Base-by-base conservation (phyloP, 345 rosid genomes). In the Boechera retrofracta region DNA sequence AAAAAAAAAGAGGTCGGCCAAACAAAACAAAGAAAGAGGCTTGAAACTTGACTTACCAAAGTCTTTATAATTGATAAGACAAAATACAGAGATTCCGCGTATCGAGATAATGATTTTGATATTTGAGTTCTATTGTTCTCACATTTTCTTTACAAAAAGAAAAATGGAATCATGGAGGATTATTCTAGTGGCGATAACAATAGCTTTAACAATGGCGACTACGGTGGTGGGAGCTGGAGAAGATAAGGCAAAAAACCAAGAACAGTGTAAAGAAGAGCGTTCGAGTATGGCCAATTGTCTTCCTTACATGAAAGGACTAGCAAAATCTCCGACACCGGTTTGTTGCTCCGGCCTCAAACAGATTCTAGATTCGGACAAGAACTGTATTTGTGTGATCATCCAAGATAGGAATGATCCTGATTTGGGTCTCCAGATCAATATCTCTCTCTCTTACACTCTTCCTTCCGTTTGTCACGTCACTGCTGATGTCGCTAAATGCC, bases 261-360 rank as follows among this genome's bases (percentile, higher is more conserved):
- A 85, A 32, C 91, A 89, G 76, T 91, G 97, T 73, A 75, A 79
- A 13, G 76, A 87, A 64, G 85, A 87, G 80, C 74, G 1, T 75
- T 51, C 6, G 90, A 16, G 91, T 49, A 70, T 94, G 62, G 89
- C 93, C 26, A 83, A 87, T 1, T 91, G 96, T 77, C 83, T 94
- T 59, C 89, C 96, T 11, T 89, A 87, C 60, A 96, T 94, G 35
- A 81, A 89, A 58, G 96, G 93, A 5, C 74, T 79, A 5, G 92
- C 93, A 10, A 91, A 84, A 77, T 51, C 87, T 54, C 98, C 98
- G 21, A 91, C 94, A 2, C 82, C 88, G 10, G 96, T 86, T 54
- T 94, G 98, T 68, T 94, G 98, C 81, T 80, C 67, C 8, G 93
- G 91, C 13, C 89, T 89, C 10, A 88, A 86, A 77, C 81, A 81